These are phyloP conservation scores for Vanrija sp. DNA, from an alignment of 1,284 basidiomycete genomes.

Conservation along the genomic window DNA sequence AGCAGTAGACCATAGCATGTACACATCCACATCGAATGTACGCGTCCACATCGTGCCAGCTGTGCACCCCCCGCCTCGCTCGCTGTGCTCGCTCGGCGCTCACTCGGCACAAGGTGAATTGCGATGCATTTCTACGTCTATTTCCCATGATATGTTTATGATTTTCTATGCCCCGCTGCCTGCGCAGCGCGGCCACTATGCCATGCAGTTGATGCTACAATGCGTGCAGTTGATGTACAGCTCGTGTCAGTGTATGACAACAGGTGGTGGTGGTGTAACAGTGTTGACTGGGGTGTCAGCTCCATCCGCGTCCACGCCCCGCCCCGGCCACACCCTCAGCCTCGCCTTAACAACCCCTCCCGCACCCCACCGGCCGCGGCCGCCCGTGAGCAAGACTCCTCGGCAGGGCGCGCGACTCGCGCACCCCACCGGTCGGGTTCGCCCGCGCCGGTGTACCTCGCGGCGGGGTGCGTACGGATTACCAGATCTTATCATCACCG, in stretches of 20 bases:
- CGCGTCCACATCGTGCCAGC: no score
- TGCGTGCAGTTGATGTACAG: neutral
- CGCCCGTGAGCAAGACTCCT: neutral
- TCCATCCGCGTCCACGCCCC: neutral
- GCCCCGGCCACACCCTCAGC: constrained; percentile 21
- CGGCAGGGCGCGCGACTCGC: constrained; percentile 7
- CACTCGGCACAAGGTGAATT: neutral
- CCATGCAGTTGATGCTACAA: neutral
- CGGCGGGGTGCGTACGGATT: constrained; percentile 33
- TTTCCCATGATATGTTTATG: neutral
- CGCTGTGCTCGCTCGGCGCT: no score
- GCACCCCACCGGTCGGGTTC: constrained; percentile 15
- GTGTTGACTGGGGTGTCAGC: neutral
- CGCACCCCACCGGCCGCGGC: constrained; percentile 18
- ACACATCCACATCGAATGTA: no score
- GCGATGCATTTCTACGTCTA: neutral
- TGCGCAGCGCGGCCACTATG: no score
- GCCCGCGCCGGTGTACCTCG: neutral
- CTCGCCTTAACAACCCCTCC: constrained; percentile 29
- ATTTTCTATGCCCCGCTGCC: neutral
- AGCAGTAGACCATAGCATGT: no score
- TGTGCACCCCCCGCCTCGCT: no score
- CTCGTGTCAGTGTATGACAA: neutral
- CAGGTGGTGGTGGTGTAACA: neutral
- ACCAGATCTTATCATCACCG: constrained; percentile 33